Evolutionary conservation across 2,329 filamentous ascomycete species (phyloP), one percentile per base, ranked within the genome.

Genomic region (Ilyonectria destructans): DNA sequence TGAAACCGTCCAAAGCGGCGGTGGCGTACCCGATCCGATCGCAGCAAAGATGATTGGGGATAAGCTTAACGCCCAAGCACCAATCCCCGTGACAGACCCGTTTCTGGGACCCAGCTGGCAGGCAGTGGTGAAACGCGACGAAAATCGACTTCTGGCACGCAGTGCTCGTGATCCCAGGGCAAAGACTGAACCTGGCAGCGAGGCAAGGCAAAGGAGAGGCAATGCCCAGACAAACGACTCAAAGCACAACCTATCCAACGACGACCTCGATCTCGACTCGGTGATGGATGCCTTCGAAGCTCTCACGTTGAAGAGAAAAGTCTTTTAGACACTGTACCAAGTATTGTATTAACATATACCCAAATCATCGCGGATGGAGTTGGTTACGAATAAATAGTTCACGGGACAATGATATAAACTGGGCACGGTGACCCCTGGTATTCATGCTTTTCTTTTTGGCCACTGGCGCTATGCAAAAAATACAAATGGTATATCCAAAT

Each of bases 401-500:
- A 66, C 43, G 51, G 51, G 35, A 61, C 26, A 48, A 49, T 46
- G n/a, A 62, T 54, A 49, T 51, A 56, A 48, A 17, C 12, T n/a
- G 17, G 23, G 40, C 40, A 29, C 8, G 5, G 1, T n/a, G 26
- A 26, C 26, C 46, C 21, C 19, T 48, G 35, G 9, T 29, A 40
- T 61, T 56, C 17, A 56, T 58, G 19, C 35, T 54, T 58, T 58
- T 51, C 23, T 46, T 62, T 56, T 29, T 15, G 10, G n/a, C 29
- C 29, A 54, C 37, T 31, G 23, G 21, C 35, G 62, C 62, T 58
- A 56, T 61, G 56, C 62, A 35, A 49, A 15, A 52, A 26, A 64
- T 56, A 62, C 46, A 15, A 51, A 35, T 62, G 60, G 46, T 71
- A 55, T 68, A 67, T 64, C 54, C 31, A 37, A 46, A 52, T 17